Conservation (phyloP, 2,329 filamentous ascomycete species). For the Calonectria fujianensis region DNA sequence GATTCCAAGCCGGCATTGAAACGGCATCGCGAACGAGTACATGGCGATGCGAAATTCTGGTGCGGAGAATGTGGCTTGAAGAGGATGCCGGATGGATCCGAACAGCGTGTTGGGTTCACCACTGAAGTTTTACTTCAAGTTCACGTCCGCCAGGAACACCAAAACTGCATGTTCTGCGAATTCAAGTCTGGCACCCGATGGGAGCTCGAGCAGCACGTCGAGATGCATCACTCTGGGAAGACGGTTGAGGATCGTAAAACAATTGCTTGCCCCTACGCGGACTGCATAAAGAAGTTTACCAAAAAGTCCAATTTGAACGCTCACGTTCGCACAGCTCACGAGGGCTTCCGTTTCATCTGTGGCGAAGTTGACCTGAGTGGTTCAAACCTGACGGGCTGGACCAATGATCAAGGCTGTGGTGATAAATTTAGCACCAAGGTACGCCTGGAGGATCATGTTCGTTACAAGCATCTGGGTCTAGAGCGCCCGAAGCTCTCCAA, state of each 20-base stretch:
- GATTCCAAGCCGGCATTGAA: conserved; percentile 83
- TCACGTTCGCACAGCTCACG: conserved; percentile 86
- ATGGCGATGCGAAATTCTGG: conserved; percentile 82
- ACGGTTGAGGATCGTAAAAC: conserved; percentile 78
- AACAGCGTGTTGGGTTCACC: conserved; percentile 76
- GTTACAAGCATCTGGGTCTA: conserved; percentile 84
- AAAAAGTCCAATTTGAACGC: conserved; percentile 88
- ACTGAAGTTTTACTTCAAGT: conserved; percentile 82
- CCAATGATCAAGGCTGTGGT: conserved; percentile 81
- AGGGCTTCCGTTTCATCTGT: conserved; percentile 87
- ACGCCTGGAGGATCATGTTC: conserved; percentile 88
- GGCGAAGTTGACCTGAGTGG: conserved; percentile 78
- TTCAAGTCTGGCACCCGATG: conserved; percentile 79
- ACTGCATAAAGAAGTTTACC: conserved; percentile 86
- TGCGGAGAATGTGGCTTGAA: conserved; percentile 81
- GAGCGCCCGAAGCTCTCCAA: conserved; percentile 64
- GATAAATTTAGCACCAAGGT: conserved; percentile 85
- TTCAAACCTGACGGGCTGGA: conserved; percentile 78
- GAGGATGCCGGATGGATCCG: conserved; percentile 62
- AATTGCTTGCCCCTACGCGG: conserved; percentile 79
- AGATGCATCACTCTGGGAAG: conserved; percentile 82
- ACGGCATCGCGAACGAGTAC: conserved; percentile 81
- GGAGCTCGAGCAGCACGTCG: conserved; percentile 85
- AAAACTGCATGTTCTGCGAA: conserved; percentile 85
- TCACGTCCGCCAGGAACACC: conserved; percentile 84